These are phyloP conservation scores for Apiospora pterosperma DNA, from an alignment of 2,329 filamentous ascomycete genomes.

Conservation along the genomic window DNA sequence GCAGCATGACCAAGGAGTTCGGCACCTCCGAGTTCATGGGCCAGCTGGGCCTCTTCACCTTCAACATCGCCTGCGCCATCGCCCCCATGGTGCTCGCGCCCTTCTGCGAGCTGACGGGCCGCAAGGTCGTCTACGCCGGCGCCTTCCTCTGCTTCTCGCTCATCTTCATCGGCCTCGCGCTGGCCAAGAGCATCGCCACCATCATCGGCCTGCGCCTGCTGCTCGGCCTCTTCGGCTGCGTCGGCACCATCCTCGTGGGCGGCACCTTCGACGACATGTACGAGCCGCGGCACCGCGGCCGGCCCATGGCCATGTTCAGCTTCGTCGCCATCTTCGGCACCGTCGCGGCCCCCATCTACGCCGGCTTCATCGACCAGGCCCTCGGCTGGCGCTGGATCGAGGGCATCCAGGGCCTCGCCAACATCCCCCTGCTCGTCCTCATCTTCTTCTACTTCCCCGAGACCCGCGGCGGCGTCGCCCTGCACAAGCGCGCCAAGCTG, in stretches of 20 bases:
- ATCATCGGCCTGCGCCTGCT: slow-evolving; percentile 43
- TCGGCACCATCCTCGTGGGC: slow-evolving; percentile 46
- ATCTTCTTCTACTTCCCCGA: slow-evolving; percentile 24
- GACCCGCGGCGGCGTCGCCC: slow-evolving; percentile 21
- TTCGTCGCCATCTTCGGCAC: slow-evolving; percentile 49
- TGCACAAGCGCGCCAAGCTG: slow-evolving; percentile 45
- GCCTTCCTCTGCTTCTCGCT: slow-evolving; percentile 42
- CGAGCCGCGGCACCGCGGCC: slow-evolving; percentile 38
- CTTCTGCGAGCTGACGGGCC: slow-evolving; percentile 46
- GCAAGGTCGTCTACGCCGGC: slow-evolving; percentile 42
- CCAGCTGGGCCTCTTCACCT: slow-evolving; percentile 46
- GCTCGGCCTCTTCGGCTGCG: slow-evolving; percentile 46
- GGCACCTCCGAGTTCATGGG: slow-evolving; percentile 38
- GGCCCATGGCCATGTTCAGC: slow-evolving; percentile 45
- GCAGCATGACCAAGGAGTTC: slow-evolving; percentile 41
- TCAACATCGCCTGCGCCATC: slow-evolving; percentile 46
- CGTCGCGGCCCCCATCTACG: slow-evolving; percentile 50
- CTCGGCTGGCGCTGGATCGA: slow-evolving; percentile 53
- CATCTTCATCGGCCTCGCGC: slow-evolving; percentile 44
- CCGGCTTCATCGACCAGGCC: slow-evolving; percentile 49
- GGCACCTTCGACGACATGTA: slow-evolving; percentile 49
- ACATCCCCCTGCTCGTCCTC: slow-evolving; percentile 41
- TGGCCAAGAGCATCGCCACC: slow-evolving; percentile 44
- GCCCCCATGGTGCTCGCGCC: slow-evolving; percentile 45
- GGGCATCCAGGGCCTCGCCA: slow-evolving; percentile 48